These are phyloP conservation scores for Eucalyptus microcorys DNA, from an alignment of 345 rosid species.

Conservation along the genomic window DNA sequence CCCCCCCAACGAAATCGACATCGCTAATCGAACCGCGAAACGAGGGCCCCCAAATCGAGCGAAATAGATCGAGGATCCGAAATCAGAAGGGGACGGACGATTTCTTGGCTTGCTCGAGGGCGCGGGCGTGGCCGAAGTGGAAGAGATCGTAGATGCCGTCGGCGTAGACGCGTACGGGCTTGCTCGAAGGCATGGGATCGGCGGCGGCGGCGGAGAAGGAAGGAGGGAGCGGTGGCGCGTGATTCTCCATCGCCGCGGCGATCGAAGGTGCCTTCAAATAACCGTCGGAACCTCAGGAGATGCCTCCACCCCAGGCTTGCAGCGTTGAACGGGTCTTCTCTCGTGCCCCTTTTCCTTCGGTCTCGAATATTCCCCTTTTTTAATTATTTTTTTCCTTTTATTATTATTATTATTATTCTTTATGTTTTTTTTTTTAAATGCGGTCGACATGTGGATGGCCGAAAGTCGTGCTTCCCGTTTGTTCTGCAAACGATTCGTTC, in stretches of 20 bases:
- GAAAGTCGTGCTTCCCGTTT: neutral
- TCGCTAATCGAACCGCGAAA: neutral
- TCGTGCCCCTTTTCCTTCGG: neutral
- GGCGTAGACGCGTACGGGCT: conserved; percentile 83
- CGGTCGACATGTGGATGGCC: neutral
- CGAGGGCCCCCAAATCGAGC: neutral
- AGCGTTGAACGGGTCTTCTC: neutral
- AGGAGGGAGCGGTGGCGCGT: neutral
- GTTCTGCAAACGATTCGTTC: neutral
- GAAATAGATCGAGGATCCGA: neutral
- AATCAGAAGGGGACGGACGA: conserved; percentile 21
- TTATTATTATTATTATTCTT: no score
- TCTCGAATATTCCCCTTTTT: neutral
- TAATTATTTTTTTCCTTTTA: neutral
- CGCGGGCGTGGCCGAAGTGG: conserved; percentile 95
- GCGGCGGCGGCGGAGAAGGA: neutral
- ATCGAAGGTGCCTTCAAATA: neutral
- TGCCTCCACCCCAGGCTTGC: neutral
- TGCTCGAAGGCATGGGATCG: conserved; percentile 20
- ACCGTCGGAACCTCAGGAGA: neutral
- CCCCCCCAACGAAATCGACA: neutral
- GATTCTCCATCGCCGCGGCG: neutral
- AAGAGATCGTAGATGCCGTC: conserved; percentile 99
- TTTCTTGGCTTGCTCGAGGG: conserved; percentile 94
- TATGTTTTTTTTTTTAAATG: neutral